Evolutionary conservation across 129 eudicot species (phyloP), one percentile per base, ranked within the genome.

Genomic region (Apium graveolens): DNA sequence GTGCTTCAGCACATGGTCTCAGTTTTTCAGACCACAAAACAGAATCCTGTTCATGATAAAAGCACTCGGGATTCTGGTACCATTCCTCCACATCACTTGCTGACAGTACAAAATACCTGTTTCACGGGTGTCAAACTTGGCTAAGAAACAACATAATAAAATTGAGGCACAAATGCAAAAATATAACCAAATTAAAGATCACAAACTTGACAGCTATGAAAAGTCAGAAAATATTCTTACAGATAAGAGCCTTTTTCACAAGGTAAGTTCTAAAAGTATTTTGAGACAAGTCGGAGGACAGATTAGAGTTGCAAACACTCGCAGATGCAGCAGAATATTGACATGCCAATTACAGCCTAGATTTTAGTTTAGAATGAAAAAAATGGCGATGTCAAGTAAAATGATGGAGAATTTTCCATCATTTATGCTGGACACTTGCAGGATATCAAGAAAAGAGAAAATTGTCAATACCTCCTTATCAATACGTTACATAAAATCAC

Each of bases 1-100:
- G 85, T 60, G 99, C 99, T 92, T 92, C 99, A 80, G 99, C 99
- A 84, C 99, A 96, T 34, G 99, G 97, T 86, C 99, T 90, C 60
- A 96, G 86, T 84, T 90, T 96, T 82, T 96, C 99, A 29, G 97
- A 92, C 99, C 99, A 96, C 83, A 86, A 89, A 87, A 96, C 92
- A 73, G 97, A 90, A 84, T 92, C 99, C 82, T 96, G 99, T 83
- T 96, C 99, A 69, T 96, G 97, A 80, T 96, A 91, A 82, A 96
- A 96, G 41, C 85, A 80, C 87, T 96, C 99, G 0, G 99, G 99
- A 78, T 89, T 92, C 69, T 89, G 91, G 85, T 86, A 86, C 99
- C 99, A 92, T 80, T 89, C 97, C 79, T 96, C 99, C 89, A 96
- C 80, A 89, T 96, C 99, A 81, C 83, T 86, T 81, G 90, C 84